Evolutionary conservation across 768 basidiomycete genomes (phyloP).

Genomic region (Exidia glandulosa): DNA sequence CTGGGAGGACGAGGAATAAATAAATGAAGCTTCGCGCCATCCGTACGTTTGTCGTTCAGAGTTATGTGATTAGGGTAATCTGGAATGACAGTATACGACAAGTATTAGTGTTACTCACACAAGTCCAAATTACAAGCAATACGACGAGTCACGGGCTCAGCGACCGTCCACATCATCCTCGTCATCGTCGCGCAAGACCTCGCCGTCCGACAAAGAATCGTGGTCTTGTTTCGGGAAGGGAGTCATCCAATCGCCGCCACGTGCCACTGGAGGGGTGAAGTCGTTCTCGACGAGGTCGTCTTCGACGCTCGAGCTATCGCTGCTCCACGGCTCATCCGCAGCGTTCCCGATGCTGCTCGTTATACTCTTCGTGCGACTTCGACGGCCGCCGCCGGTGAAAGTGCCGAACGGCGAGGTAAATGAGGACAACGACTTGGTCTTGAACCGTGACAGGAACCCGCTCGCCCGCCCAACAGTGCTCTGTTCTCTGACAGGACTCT

Average conservation of each 20-base stretch:
- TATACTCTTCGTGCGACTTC: conserved; percentile 14
- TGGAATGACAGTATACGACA: not conserved
- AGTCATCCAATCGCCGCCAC: not conserved
- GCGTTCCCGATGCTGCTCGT: conserved; percentile 9
- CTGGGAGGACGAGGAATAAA: too few relatives aligned
- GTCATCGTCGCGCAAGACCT: not conserved
- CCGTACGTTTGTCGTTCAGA: too few relatives aligned
- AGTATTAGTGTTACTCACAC: not conserved
- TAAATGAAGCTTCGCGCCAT: too few relatives aligned
- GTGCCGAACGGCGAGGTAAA: conserved; percentile 27
- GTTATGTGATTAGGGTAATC: too few relatives aligned
- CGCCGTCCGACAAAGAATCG: not conserved
- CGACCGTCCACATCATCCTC: not conserved
- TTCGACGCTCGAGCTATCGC: conserved; percentile 36
- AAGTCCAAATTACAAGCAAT: not conserved
- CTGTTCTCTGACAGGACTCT: not conserved
- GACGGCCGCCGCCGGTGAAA: conserved; percentile 11
- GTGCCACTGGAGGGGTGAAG: not conserved
- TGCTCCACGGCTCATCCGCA: conserved; percentile 36
- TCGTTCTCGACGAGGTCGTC: conserved; percentile 3
- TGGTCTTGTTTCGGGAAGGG: not conserved
- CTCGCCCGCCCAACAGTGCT: not conserved
- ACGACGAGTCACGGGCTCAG: not conserved
- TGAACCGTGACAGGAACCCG: conserved; percentile 31
- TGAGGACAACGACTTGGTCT: conserved; percentile 34